phyloP scores from a whole-genome alignment of 495 filamentous ascomycete species.

The Daldinia vernicosa region DNA sequence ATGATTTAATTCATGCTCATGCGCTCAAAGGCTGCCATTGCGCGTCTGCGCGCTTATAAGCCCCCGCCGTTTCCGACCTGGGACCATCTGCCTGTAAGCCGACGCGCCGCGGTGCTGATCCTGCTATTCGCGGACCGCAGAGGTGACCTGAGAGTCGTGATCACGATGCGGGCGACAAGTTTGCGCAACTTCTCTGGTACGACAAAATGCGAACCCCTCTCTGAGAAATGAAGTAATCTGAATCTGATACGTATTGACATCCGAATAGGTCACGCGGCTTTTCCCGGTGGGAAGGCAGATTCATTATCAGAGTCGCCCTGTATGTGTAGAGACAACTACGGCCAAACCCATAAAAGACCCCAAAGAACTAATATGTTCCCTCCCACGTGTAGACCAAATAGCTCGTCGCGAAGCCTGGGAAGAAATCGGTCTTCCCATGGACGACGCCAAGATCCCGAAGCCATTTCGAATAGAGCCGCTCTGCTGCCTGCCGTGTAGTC shows the following conservation, averaged over 20 bases:
- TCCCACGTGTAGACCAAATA: constrained; percentile 68
- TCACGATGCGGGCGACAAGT: constrained; percentile 84
- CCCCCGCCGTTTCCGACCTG: constrained; percentile 64
- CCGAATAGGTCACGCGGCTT: constrained; percentile 75
- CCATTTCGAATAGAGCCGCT: constrained; percentile 86
- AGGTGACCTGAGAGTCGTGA: constrained; percentile 81
- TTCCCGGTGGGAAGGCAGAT: constrained; percentile 79
- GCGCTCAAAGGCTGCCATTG: constrained; percentile 72
- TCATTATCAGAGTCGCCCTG: constrained; percentile 58
- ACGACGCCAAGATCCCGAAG: constrained; percentile 66
- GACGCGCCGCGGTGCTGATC: constrained; percentile 83
- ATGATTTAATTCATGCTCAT: constrained; percentile 37
- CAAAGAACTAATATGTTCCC: constrained; percentile 59
- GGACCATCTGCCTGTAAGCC: constrained; percentile 69
- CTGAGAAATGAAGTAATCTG: constrained; percentile 48
- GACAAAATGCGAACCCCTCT: constrained; percentile 6
- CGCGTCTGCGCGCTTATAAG: constrained; percentile 76
- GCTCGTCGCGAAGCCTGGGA: constrained; percentile 88
- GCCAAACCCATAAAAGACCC: not conserved
- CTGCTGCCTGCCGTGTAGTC: constrained; percentile 79
- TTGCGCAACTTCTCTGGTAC: constrained; percentile 68
- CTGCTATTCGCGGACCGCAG: constrained; percentile 82
- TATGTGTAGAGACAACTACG: constrained; percentile 31
- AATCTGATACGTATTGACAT: constrained; percentile 9
- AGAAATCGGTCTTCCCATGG: constrained; percentile 85